Percentiles rank a stretch among this genome's conserved stretches.
Evolutionary conservation across 2,329 filamentous ascomycete genomes (phyloP).

Genomic region (Lachnellula occidentalis): DNA sequence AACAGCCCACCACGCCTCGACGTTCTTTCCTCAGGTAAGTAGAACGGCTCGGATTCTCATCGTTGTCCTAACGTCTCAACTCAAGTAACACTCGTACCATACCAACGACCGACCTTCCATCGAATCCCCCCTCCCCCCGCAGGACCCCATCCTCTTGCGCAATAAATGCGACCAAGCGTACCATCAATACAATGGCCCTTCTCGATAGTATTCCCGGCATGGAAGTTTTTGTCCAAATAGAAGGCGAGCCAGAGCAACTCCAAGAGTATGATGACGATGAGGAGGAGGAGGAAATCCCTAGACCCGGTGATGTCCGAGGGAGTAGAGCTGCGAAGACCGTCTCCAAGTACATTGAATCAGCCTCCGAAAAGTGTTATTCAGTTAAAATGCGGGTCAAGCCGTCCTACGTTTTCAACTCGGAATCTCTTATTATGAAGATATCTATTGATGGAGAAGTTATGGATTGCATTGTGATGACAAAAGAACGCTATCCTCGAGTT

Average conservation of each 20-base stretch:
- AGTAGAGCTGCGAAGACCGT: background rate
- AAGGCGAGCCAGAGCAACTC: background rate
- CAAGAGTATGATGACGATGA: constrained; percentile 5
- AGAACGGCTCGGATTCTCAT: too few relatives aligned
- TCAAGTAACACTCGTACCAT: too few relatives aligned
- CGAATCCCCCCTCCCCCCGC: background rate
- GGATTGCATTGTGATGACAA: too few relatives aligned
- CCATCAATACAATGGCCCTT: background rate
- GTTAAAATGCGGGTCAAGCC: background rate
- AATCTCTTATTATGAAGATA: background rate
- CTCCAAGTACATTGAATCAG: background rate
- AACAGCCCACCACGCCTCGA: too few relatives aligned
- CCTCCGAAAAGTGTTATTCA: background rate
- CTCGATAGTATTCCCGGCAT: background rate
- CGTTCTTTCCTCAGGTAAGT: too few relatives aligned
- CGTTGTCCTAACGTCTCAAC: too few relatives aligned
- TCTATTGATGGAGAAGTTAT: background rate
- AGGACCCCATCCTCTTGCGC: background rate
- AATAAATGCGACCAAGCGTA: background rate
- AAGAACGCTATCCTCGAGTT: too few relatives aligned
- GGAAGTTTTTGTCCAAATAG: background rate
- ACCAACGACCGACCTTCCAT: too few relatives aligned
- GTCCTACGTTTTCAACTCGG: background rate
- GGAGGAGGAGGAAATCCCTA: background rate
- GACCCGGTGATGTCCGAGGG: background rate